These are phyloP conservation scores for Thelonectria olida DNA, from an alignment of 2,329 filamentous ascomycete genomes.

Conservation along the genomic window DNA sequence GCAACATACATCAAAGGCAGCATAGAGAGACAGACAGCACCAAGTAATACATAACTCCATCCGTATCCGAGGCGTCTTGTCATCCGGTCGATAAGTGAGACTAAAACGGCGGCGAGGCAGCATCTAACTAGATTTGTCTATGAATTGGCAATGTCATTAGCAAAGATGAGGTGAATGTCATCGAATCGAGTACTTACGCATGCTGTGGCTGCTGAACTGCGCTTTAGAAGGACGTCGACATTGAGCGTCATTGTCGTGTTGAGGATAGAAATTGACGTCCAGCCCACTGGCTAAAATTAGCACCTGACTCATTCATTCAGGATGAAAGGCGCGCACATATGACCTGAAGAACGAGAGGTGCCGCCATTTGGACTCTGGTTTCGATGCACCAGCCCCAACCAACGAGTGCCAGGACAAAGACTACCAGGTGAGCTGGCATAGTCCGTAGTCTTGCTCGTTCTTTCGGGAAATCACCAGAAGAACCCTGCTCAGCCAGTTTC, in stretches of 20 bases:
- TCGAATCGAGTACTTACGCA: slow-evolving; percentile 7
- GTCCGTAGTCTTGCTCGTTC: slow-evolving; percentile 15
- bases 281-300: slow-evolving; percentile 13
- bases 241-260: slow-evolving; percentile 24
- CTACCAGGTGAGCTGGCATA: slow-evolving; percentile 6
- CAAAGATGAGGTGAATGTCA: neutral
- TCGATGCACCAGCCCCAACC: slow-evolving; percentile 21
- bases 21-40: slow-evolving; percentile 7
- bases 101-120: slow-evolving; percentile 15
- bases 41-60: slow-evolving; percentile 19
- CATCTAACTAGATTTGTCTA: slow-evolving; percentile 23
- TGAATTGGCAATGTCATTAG: neutral
- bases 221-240: slow-evolving; percentile 13
- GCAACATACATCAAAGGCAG: slow-evolving; percentile 10
- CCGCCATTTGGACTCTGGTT: slow-evolving; percentile 7
- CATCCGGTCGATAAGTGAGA: slow-evolving; percentile 18
- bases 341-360: slow-evolving; percentile 16
- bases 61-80: slow-evolving; percentile 15
- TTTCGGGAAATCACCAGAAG: slow-evolving; percentile 1
- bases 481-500: neutral
- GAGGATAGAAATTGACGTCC: slow-evolving; percentile 19
- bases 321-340: slow-evolving; percentile 1
- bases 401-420: slow-evolving; percentile 15
- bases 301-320: neutral
- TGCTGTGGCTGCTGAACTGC: slow-evolving; percentile 17